phyloP scores from a whole-genome alignment of 306 rosid genomes.

The Crataegus laevigata region DNA sequence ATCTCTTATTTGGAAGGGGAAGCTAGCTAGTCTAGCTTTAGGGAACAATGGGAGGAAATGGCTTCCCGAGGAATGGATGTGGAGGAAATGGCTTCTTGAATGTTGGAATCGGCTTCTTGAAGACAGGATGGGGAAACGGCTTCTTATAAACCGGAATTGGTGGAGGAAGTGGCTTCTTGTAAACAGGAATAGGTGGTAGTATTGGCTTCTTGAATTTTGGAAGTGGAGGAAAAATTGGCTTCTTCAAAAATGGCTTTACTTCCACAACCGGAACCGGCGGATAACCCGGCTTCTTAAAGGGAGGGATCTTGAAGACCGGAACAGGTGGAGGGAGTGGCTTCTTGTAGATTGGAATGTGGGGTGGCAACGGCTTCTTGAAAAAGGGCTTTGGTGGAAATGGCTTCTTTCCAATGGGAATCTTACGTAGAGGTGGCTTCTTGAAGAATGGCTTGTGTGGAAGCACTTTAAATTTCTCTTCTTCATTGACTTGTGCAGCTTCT shows the following conservation, averaged over 20 bases:
- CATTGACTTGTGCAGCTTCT: not conserved
- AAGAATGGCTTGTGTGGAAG: not conserved
- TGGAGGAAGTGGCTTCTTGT: constrained; percentile 1
- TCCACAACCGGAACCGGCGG: not conserved
- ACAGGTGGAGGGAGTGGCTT: not conserved
- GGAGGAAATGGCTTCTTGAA: not conserved
- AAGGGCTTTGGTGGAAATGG: constrained; percentile 4
- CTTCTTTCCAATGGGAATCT: not conserved
- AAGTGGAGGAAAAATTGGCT: not conserved
- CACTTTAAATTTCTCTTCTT: not conserved
- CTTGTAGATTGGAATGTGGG: not conserved
- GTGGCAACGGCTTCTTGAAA: constrained; percentile 8
- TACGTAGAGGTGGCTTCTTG: not conserved
- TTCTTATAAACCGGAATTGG: constrained; percentile 7
- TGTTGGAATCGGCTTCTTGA: constrained; percentile 5
- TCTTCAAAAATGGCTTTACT: constrained; percentile 4
- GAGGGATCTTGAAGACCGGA: constrained; percentile 15
- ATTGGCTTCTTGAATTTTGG: constrained; percentile 11
- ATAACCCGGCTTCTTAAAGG: not conserved
- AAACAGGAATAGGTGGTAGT: not conserved
- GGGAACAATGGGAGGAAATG: constrained; percentile 4
- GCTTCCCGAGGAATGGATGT: not conserved
- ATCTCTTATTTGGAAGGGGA: not conserved
- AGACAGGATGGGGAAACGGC: not conserved
- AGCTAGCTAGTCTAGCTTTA: not conserved